phyloP scores from a whole-genome alignment of 441 rosid species.

The Aleurites moluccanus region DNA sequence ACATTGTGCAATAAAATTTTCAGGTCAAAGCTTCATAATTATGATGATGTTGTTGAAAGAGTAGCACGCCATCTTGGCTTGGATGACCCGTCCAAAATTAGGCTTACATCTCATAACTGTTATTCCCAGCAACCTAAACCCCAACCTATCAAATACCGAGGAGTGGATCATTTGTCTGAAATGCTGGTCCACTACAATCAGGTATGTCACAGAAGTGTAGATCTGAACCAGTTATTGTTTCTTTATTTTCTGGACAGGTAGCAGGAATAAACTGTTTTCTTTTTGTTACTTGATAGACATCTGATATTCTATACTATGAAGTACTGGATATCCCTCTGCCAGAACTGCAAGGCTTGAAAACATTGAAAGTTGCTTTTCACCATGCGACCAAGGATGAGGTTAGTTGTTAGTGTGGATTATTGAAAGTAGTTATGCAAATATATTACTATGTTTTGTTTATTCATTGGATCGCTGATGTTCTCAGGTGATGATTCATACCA shows the following conservation, averaged over 20 bases:
- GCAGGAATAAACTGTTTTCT: conserved; percentile 22
- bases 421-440: background rate
- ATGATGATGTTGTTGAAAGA: conserved; percentile 88
- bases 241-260: conserved; percentile 7
- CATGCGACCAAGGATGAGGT: conserved; percentile 90
- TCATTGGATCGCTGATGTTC: conserved; percentile 1
- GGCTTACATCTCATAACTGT: conserved; percentile 98
- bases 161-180: conserved; percentile 81
- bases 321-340: conserved; percentile 97
- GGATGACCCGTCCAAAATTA: conserved; percentile 88
- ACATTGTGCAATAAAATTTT: conserved; percentile 11
- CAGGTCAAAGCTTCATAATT: conserved; percentile 88
- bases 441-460: background rate
- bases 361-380: conserved; percentile 86
- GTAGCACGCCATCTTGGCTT: conserved; percentile 76
- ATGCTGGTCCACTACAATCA: conserved; percentile 96
- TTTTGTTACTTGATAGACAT: conserved; percentile 51
- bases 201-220: conserved; percentile 40
- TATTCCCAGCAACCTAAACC: conserved; percentile 99
- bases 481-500: conserved; percentile 54
- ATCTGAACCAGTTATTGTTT: background rate
- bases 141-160: conserved; percentile 84
- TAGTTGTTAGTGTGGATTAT: conserved; percentile 39
- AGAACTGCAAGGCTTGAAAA: conserved; percentile 90
- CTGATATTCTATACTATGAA: conserved; percentile 92